Percentiles rank a stretch among this genome's conserved stretches.
Conservation (phyloP, 1,139 yeast species). For the Geotrichum candidum region DNA sequence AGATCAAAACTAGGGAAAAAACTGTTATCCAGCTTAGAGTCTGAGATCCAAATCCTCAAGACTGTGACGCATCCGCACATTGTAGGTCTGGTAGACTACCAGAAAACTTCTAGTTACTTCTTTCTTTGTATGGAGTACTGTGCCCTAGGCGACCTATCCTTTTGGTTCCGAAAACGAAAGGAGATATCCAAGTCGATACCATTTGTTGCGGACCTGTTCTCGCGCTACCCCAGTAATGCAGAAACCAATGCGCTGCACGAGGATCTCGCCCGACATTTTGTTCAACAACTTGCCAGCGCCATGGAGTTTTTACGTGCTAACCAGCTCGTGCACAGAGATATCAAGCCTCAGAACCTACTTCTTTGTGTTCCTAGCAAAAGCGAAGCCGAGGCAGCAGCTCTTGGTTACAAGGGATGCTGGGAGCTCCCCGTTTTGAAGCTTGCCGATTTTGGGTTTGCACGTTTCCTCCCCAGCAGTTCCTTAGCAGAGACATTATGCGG, state of each 20-base stretch:
- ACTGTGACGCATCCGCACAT: slow-evolving; percentile 89
- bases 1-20: slow-evolving; percentile 80
- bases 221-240: slow-evolving; percentile 74
- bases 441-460: slow-evolving; percentile 96
- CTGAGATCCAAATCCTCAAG: slow-evolving; percentile 82
- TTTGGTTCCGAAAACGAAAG: slow-evolving; percentile 70
- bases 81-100: slow-evolving; percentile 76
- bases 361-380: slow-evolving; percentile 72
- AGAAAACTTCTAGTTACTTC: slow-evolving; percentile 72
- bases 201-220: slow-evolving; percentile 64
- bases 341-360: slow-evolving; percentile 86
- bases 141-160: slow-evolving; percentile 87
- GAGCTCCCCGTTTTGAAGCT: slow-evolving; percentile 84
- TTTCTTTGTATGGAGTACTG: slow-evolving; percentile 97
- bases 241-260: slow-evolving; percentile 74
- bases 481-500: slow-evolving; percentile 97
- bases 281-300: slow-evolving; percentile 82
- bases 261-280: slow-evolving; percentile 70
- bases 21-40: slow-evolving; percentile 79
- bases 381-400: slow-evolving; percentile 50
- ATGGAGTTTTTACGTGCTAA: slow-evolving; percentile 71
- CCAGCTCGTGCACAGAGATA: slow-evolving; percentile 87
- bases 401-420: slow-evolving; percentile 69
- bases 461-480: slow-evolving; percentile 84
- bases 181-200: slow-evolving; percentile 75